These are phyloP conservation scores for Sporisorium sorghi DNA, from an alignment of 1,284 basidiomycete genomes.

Conservation along the genomic window DNA sequence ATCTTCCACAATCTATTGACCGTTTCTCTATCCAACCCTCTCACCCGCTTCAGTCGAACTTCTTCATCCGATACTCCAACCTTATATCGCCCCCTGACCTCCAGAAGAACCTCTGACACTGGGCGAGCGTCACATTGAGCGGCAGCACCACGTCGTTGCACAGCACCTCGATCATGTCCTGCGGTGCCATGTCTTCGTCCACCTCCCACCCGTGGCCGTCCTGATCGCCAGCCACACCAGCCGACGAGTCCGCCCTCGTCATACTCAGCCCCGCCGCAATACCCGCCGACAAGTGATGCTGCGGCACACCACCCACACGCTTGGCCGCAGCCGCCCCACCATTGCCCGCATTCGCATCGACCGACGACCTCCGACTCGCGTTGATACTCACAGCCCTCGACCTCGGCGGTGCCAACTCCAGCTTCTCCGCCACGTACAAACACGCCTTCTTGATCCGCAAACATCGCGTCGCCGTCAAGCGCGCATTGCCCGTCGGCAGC, in stretches of 20 bases:
- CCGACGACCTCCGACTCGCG: conserved; percentile 37
- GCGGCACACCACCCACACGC: neutral
- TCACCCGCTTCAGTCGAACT: neutral
- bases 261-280: conserved; percentile 27
- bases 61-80: conserved; percentile 54
- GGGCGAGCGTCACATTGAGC: conserved; percentile 84
- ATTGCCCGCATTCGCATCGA: conserved; percentile 6
- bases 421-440: conserved; percentile 87
- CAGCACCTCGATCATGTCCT: conserved; percentile 85
- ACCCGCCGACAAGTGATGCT: neutral
- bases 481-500: conserved; percentile 77
- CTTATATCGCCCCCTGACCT: conserved; percentile 39
- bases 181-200: conserved; percentile 70
- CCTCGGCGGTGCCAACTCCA: conserved; percentile 73
- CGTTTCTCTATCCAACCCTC: neutral
- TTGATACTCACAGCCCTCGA: conserved; percentile 39
- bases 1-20: neutral
- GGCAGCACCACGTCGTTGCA: conserved; percentile 85
- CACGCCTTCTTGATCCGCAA: conserved; percentile 86
- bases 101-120: conserved; percentile 58
- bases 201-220: neutral
- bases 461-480: conserved; percentile 86
- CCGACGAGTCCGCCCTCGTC: conserved; percentile 26
- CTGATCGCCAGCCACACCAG: conserved; percentile 8
- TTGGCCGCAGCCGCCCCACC: neutral